Evolutionary conservation across 257 asterid species (phyloP).

Genomic region (Fraxinus excelsior): DNA sequence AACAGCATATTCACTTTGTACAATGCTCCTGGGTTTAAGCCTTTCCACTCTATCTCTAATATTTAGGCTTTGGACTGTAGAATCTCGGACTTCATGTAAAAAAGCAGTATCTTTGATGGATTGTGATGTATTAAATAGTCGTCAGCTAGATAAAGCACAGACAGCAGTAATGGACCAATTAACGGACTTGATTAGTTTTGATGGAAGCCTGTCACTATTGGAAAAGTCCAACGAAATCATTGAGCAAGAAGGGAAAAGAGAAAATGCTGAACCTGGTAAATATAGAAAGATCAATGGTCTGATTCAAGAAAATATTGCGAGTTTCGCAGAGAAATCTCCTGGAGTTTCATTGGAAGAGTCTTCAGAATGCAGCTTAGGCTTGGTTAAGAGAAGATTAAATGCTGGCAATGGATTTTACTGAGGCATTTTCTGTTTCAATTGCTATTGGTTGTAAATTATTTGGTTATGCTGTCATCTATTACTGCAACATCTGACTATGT

Average conservation of each 20-base stretch:
- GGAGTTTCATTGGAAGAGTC: slow-evolving; percentile 24
- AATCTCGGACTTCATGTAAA: slow-evolving; percentile 28
- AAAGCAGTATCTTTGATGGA: slow-evolving; percentile 51
- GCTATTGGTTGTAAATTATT: slow-evolving; percentile 16
- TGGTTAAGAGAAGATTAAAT: slow-evolving; percentile 48
- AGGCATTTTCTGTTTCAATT: not conserved
- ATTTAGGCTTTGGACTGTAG: slow-evolving; percentile 43
- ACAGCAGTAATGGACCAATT: slow-evolving; percentile 31
- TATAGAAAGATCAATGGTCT: slow-evolving; percentile 45
- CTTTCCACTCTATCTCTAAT: slow-evolving; percentile 21
- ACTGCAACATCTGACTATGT: not conserved
- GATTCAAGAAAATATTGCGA: slow-evolving; percentile 50
- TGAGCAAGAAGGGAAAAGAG: slow-evolving; percentile 31
- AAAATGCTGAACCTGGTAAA: slow-evolving; percentile 14
- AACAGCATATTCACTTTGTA: slow-evolving; percentile 28
- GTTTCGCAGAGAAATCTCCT: slow-evolving; percentile 37
- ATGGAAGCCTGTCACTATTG: slow-evolving; percentile 33
- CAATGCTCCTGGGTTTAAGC: slow-evolving; percentile 32
- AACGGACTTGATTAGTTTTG: slow-evolving; percentile 62
- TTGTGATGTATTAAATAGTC: slow-evolving; percentile 34
- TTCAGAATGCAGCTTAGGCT: slow-evolving; percentile 33
- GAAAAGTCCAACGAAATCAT: slow-evolving; percentile 21
- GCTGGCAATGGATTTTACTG: not conserved
- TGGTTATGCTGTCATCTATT: not conserved
- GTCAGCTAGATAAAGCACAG: slow-evolving; percentile 13